phyloP scores from a whole-genome alignment of 2,329 filamentous ascomycete genomes.

The Colletotrichum phormii region DNA sequence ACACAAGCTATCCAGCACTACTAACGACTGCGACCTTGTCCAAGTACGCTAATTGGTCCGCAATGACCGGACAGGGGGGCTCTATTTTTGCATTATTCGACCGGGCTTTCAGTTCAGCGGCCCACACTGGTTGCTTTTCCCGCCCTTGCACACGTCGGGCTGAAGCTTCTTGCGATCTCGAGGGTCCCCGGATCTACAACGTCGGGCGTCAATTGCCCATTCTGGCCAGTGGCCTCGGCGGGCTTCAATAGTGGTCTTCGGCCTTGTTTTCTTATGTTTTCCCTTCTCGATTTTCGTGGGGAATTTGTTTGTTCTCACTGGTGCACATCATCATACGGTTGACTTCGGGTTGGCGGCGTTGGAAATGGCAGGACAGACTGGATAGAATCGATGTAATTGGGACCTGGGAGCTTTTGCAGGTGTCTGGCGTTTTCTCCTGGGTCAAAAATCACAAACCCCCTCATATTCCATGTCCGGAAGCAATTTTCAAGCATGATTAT shows the following conservation, averaged over 20 bases:
- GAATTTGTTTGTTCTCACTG: background rate
- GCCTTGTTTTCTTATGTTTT: background rate
- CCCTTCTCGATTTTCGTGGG: slow-evolving; percentile 8
- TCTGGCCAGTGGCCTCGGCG: background rate
- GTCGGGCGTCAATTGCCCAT: slow-evolving; percentile 7
- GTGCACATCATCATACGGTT: slow-evolving; percentile 14
- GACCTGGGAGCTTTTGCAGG: background rate
- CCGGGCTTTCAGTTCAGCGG: slow-evolving; percentile 21
- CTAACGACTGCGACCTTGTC: slow-evolving; percentile 10
- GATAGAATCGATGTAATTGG: slow-evolving; percentile 7
- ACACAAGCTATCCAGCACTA: slow-evolving; percentile 17
- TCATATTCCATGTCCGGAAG: slow-evolving; percentile 8
- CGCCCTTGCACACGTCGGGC: slow-evolving; percentile 8
- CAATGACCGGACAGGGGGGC: slow-evolving; percentile 8
- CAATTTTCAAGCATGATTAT: slow-evolving; percentile 1
- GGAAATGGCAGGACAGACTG: slow-evolving; percentile 1
- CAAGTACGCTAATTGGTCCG: slow-evolving; percentile 16
- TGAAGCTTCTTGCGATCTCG: slow-evolving; percentile 18
- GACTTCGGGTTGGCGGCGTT: slow-evolving; percentile 20
- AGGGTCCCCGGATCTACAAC: slow-evolving; percentile 27
- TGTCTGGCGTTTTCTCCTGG: slow-evolving; percentile 15
- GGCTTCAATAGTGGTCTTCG: background rate
- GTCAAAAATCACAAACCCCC: background rate
- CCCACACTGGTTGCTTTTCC: slow-evolving; percentile 28
- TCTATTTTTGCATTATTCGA: slow-evolving; percentile 14